Evolutionary conservation across 2,329 filamentous ascomycete genomes (phyloP), one percentile per base, ranked within the genome.

Genomic region (Drechmeria coniospora): DNA sequence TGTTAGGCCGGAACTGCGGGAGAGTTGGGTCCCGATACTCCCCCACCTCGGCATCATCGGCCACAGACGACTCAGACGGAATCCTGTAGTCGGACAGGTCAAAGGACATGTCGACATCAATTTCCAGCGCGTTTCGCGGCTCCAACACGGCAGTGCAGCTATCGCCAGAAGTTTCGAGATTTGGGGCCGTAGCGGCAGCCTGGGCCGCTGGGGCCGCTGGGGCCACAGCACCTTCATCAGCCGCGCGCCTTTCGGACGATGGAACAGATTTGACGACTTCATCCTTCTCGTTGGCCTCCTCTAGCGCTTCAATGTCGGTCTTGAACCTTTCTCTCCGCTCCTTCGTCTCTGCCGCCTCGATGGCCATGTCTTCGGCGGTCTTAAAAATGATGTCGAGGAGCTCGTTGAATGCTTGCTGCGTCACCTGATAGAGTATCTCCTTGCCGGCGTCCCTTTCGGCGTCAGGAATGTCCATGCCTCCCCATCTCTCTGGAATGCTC

Each of bases 391-490:
- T 67, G 44, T 95, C 82, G 1, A 98, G 68, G 2, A 95, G 61
- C 52, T 95, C 84, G 44, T 95, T 94, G 56, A 93, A 82, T 1
- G 83, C 52, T 50, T 93, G 79, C 50, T 94, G 84, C 1, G 82
- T 84, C 18, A 92, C 74, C 48, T 93, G 81, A 44, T 92, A 94
- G 1, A 95, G 59, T 4, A 94, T 79, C 46, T 95, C 83, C 40
- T 79, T 82, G 21, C 82, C 83, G 5, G 82, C 74, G 47, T 93
- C 84, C 33, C 68, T 68, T 49, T 93, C 84, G 1, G 78, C 75
- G 38, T 80, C 73, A 1, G 80, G 79, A 11, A 92, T 74, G 28
- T 83, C 79, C 49, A 81, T 76, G 12, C 77, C 77, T 26, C 76
- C 77, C 75, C 76, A 83, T 32, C 77, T 65, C 48, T 86, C 77